Percentiles rank a stretch among this genome's conserved stretches.
Conservation (phyloP, 2,329 filamentous ascomycete genomes). For the Sporothrix schenckii region DNA sequence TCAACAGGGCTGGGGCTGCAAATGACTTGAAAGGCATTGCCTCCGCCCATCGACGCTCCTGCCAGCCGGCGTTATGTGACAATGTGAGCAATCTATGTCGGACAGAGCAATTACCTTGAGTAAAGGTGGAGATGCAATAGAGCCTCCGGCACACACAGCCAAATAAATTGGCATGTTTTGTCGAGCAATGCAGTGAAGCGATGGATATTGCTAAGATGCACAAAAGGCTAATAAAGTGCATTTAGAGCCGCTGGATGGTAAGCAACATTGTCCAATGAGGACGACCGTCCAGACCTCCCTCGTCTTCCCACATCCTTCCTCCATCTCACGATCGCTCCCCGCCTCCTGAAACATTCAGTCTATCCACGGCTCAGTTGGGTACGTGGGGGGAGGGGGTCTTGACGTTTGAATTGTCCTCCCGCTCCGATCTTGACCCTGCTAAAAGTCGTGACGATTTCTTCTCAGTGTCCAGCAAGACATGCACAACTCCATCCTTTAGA, state of each 20-base stretch:
- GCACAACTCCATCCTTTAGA: background rate
- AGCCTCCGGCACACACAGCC: background rate
- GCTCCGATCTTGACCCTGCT: background rate
- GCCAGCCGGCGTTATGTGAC: background rate
- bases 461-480: background rate
- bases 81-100: background rate
- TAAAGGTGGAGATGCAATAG: background rate
- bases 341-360: conserved; percentile 27
- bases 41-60: background rate
- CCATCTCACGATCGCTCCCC: conserved; percentile 13
- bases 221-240: conserved; percentile 9
- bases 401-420: background rate
- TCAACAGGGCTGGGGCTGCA: conserved; percentile 12
- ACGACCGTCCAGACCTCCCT: background rate
- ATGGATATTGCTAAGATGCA: background rate
- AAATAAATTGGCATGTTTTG: conserved; percentile 20
- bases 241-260: background rate
- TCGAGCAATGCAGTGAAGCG: conserved; percentile 22
- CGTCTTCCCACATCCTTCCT: background rate
- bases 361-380: conserved; percentile 2
- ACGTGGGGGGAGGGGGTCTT: conserved; percentile 14
- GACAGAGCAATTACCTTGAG: background rate
- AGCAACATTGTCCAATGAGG: background rate
- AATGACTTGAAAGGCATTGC: background rate
- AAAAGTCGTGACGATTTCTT: background rate